Conservation (phyloP, 2,329 filamentous ascomycete species). For the Colletotrichum sp. region DNA sequence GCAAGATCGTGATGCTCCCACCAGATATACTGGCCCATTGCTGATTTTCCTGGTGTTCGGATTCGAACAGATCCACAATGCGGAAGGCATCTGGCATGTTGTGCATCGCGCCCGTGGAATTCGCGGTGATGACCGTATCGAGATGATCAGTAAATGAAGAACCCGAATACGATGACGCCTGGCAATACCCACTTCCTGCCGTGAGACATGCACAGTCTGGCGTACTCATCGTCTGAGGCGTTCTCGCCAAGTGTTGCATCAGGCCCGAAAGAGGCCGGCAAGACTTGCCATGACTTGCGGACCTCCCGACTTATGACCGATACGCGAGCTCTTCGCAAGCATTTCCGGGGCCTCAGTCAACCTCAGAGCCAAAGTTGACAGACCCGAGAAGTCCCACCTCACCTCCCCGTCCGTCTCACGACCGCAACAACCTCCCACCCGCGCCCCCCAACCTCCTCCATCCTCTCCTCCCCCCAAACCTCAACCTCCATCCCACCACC, state of each 20-base stretch:
- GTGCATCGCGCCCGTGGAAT: background rate
- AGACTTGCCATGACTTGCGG: background rate
- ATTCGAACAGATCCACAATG: background rate
- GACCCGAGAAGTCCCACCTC: too few relatives aligned
- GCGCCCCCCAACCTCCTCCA: constrained; percentile 1
- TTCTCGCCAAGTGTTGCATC: background rate
- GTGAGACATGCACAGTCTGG: background rate
- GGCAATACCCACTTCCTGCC: background rate
- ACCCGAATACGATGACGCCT: background rate
- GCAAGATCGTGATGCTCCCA: background rate
- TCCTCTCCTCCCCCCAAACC: constrained; percentile 3
- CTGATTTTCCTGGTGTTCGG: background rate
- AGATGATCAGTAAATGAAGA: background rate
- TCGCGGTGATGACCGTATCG: background rate
- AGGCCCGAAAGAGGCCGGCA: background rate
- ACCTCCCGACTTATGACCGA: background rate
- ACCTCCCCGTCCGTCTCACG: background rate
- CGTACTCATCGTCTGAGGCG: background rate
- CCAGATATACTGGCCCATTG: rapidly evolving
- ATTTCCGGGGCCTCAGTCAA: background rate
- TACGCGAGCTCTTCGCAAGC: background rate
- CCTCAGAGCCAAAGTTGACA: too few relatives aligned
- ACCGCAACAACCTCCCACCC: constrained; percentile 11
- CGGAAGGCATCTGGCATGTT: too few relatives aligned
- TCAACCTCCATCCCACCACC: background rate